A percentile compares a stretch with the other conserved stretches of the same genome.
Evolutionary conservation across 1,284 basidiomycete species (phyloP).

Genomic region (Cryptococcus sp.): DNA sequence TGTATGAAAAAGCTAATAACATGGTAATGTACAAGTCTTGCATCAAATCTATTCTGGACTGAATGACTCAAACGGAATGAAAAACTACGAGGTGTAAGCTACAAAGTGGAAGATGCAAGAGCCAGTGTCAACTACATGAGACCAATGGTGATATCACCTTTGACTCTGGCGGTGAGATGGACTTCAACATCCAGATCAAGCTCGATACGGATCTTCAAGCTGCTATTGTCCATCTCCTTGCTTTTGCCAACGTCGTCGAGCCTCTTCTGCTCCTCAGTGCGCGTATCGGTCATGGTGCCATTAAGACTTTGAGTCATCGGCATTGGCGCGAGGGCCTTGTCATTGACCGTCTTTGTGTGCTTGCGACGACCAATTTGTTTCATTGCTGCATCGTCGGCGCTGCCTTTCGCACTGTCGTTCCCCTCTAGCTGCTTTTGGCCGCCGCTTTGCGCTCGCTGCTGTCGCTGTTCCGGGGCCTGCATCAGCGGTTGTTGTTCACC

Average conservation of each 20-base stretch:
- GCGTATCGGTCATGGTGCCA: conserved; percentile 2
- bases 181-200: conserved; percentile 22
- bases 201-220: conserved; percentile 19
- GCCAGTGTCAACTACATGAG: conserved; percentile 6
- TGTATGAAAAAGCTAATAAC: too few species aligned
- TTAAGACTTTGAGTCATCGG: background rate
- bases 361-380: background rate
- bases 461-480: too few species aligned
- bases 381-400: background rate
- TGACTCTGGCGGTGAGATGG: conserved; percentile 21
- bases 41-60: too few species aligned
- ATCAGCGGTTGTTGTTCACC: too few species aligned
- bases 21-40: too few species aligned
- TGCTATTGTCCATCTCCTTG: conserved; percentile 13
- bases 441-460: too few species aligned
- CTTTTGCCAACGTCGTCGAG: background rate
- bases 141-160: conserved; percentile 24
- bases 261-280: conserved; percentile 1
- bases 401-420: background rate
- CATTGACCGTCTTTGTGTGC: background rate
- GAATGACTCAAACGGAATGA: too few species aligned
- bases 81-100: too few species aligned
- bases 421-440: background rate
- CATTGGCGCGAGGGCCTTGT: conserved; percentile 5
- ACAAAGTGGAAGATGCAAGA: too few species aligned